Evolutionary conservation across 257 asterid genomes (phyloP).

Genomic region (Scutellaria barbata): DNA sequence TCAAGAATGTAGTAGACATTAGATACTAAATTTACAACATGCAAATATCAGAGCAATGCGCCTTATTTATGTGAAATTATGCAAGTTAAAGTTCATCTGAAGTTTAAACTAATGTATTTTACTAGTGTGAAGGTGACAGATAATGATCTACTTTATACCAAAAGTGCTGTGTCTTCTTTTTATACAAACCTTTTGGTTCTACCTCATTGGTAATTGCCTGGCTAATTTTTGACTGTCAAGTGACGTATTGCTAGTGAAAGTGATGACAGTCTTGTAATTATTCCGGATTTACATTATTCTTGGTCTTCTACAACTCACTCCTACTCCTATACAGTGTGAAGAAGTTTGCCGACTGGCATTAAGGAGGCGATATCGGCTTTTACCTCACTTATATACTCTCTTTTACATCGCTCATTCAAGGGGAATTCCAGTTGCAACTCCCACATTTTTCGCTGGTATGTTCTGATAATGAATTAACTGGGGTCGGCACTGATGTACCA

Average conservation of each 20-base stretch:
- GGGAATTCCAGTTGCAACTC: constrained; percentile 88
- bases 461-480: constrained; percentile 21
- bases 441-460: constrained; percentile 84
- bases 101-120: constrained; percentile 6
- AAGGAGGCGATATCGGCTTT: constrained; percentile 83
- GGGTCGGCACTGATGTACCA: constrained; percentile 17
- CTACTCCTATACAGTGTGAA: constrained; percentile 65
- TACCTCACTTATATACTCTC: constrained; percentile 89
- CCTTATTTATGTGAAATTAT: neutral
- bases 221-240: neutral
- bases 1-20: neutral
- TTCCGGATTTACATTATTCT: constrained; percentile 14
- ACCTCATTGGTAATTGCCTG: neutral
- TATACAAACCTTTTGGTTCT: neutral
- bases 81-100: neutral
- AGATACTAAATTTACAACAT: no score
- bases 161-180: neutral
- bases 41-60: no score
- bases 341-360: constrained; percentile 95
- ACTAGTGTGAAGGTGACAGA: constrained; percentile 4
- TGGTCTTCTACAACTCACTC: constrained; percentile 32
- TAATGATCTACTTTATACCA: neutral
- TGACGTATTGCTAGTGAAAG: constrained; percentile 6
- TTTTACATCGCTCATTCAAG: constrained; percentile 83
- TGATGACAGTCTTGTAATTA: constrained; percentile 4